These are phyloP conservation scores for Saitoella complicata DNA, from an alignment of 805 yeast species.

Conservation along the genomic window DNA sequence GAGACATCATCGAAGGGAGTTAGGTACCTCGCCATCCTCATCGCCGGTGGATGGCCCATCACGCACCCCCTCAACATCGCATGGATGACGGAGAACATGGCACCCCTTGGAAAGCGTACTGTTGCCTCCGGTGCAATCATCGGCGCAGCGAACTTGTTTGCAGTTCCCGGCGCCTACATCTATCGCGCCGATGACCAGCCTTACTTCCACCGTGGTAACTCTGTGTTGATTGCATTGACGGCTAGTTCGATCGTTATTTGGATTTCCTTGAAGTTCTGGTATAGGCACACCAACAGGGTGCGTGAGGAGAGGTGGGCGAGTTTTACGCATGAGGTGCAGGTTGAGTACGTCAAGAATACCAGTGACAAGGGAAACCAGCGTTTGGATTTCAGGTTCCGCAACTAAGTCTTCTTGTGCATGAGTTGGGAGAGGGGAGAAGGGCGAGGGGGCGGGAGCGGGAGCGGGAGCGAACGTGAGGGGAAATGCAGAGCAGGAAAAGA, in stretches of 20 bases:
- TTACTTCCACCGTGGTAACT: slow-evolving; percentile 39
- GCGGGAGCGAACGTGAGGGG: no score
- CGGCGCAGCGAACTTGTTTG: slow-evolving; percentile 29
- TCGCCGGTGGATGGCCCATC: slow-evolving; percentile 12
- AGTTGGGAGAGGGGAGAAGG: no score
- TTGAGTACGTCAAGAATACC: slow-evolving; percentile 25
- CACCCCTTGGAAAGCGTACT: slow-evolving; percentile 43
- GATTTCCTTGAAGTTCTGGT: not conserved
- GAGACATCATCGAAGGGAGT: slow-evolving; percentile 1
- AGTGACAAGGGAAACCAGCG: slow-evolving; percentile 41
- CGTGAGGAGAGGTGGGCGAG: slow-evolving; percentile 36
- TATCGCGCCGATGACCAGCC: slow-evolving; percentile 44
- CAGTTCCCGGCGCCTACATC: slow-evolving; percentile 37
- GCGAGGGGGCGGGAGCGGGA: no score
- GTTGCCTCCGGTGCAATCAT: slow-evolving; percentile 43
- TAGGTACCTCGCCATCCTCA: not conserved
- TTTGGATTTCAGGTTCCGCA: slow-evolving; percentile 32
- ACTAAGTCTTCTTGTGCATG: slow-evolving; percentile 5
- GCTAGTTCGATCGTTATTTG: slow-evolving; percentile 2
- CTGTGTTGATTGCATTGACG: slow-evolving; percentile 2
- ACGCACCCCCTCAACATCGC: slow-evolving; percentile 37
- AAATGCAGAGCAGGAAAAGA: no score
- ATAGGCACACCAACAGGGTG: not conserved
- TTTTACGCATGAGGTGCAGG: slow-evolving; percentile 33
- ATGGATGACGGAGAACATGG: slow-evolving; percentile 46